Conservation (phyloP, 257 asterid genomes). For the Datura wrightii region DNA sequence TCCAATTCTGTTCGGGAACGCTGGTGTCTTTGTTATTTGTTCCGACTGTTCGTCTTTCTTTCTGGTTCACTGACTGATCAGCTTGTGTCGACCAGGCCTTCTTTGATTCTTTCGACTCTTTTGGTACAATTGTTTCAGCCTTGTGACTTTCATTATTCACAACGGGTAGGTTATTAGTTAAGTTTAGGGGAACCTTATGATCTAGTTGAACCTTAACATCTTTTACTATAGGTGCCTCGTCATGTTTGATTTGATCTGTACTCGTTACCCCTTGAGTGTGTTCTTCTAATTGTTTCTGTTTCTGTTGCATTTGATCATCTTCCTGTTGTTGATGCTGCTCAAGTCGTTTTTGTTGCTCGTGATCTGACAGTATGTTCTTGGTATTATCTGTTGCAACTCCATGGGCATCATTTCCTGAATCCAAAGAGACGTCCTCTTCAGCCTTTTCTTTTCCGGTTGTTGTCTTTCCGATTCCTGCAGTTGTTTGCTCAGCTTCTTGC, state of each 20-base stretch:
- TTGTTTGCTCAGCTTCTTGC: slow-evolving; percentile 43
- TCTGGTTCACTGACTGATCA: slow-evolving; percentile 69
- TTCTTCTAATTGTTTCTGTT: slow-evolving; percentile 37
- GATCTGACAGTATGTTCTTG: slow-evolving; percentile 58
- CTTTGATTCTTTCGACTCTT: slow-evolving; percentile 63
- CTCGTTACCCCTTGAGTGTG: slow-evolving; percentile 58
- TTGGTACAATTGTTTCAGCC: slow-evolving; percentile 47
- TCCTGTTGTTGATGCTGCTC: slow-evolving; percentile 67
- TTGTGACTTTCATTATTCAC: slow-evolving; percentile 27
- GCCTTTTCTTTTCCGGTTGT: slow-evolving; percentile 27
- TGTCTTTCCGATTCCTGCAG: slow-evolving; percentile 18
- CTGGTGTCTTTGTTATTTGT: slow-evolving; percentile 45
- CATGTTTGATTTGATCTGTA: slow-evolving; percentile 65
- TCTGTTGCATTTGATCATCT: slow-evolving; percentile 55
- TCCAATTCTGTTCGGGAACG: slow-evolving; percentile 52
- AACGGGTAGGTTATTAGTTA: slow-evolving; percentile 30
- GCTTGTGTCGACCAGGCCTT: slow-evolving; percentile 81
- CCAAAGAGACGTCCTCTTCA: slow-evolving; percentile 34
- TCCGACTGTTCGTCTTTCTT: slow-evolving; percentile 63
- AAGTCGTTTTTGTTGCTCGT: slow-evolving; percentile 59
- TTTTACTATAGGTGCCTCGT: slow-evolving; percentile 41
- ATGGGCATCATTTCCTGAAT: slow-evolving; percentile 26
- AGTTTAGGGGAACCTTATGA: slow-evolving; percentile 20
- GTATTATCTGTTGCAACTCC: slow-evolving; percentile 30
- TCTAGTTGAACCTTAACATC: slow-evolving; percentile 1